These are phyloP conservation scores for Ceratobasidium sp. DNA, from an alignment of 1,284 basidiomycete species.

Conservation along the genomic window DNA sequence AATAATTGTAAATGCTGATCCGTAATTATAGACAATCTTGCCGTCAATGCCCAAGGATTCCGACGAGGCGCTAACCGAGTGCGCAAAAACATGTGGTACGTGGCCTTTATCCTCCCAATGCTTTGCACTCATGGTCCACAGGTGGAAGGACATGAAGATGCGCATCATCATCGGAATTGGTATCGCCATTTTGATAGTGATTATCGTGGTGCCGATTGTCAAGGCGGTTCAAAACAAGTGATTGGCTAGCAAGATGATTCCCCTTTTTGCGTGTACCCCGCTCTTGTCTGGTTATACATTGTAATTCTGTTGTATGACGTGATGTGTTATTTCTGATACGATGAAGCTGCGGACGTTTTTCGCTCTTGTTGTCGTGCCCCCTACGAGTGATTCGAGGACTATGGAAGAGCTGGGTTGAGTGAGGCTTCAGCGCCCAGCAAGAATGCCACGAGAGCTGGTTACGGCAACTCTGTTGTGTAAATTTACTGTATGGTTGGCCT, in stretches of 20 bases:
- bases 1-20: not conserved
- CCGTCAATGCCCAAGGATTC: constrained; percentile 99
- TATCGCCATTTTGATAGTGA: constrained; percentile 85
- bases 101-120: constrained; percentile 42
- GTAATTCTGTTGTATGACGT: constrained; percentile 1
- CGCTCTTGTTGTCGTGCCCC: too few species aligned
- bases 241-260: not conserved
- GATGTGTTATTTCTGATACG: not conserved
- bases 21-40: constrained; percentile 79
- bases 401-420: too few species aligned
- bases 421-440: too few species aligned
- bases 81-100: constrained; percentile 93
- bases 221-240: constrained; percentile 58
- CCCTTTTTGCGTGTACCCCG: not conserved
- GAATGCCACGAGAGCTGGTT: too few species aligned
- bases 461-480: too few species aligned
- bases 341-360: too few species aligned
- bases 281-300: not conserved
- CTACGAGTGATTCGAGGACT: too few species aligned
- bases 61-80: constrained; percentile 96
- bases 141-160: constrained; percentile 99
- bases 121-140: constrained; percentile 46
- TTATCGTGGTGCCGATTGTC: constrained; percentile 92
- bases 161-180: constrained; percentile 88
- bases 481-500: too few species aligned